These are phyloP conservation scores for Zoysia japonica DNA, from an alignment of 176 grass and related monocot genomes.

Conservation along the genomic window DNA sequence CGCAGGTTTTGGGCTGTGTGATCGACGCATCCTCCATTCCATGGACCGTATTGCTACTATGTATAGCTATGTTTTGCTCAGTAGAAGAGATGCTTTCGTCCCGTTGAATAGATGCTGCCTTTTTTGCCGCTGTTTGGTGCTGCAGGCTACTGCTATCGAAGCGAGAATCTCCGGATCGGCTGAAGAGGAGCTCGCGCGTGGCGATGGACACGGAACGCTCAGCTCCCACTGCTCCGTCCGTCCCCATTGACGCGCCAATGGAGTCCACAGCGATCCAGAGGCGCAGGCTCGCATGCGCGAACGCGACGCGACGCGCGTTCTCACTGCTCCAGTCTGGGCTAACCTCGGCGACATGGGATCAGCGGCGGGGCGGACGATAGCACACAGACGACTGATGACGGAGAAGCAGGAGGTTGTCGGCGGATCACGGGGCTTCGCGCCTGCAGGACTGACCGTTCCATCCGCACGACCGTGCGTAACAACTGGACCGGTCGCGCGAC, in stretches of 20 bases:
- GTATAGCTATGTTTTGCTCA: not conserved
- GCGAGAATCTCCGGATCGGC: not conserved
- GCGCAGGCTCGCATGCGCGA: not conserved
- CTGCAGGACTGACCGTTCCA: not conserved
- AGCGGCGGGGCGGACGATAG: not conserved
- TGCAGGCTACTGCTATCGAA: not conserved
- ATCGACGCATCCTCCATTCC: not conserved
- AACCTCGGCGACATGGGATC: not conserved
- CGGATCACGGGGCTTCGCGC: not conserved
- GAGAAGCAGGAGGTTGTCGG: not conserved
- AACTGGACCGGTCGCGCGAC: too few relatives aligned
- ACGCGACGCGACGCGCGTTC: not conserved
- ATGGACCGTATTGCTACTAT: not conserved
- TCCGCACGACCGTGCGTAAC: too few relatives aligned
- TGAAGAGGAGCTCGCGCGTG: too few relatives aligned
- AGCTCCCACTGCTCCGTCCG: not conserved
- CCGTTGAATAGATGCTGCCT: conserved; percentile 20
- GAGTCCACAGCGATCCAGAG: not conserved
- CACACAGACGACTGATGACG: too few relatives aligned
- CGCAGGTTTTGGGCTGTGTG: not conserved
- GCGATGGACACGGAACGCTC: not conserved
- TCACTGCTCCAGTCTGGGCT: not conserved
- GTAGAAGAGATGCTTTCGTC: conserved; percentile 18
- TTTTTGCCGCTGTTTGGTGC: conserved; percentile 3
- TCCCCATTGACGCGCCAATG: not conserved